phyloP scores from a whole-genome alignment of 73 alveolate genomes.

The Tetrahymena borealis region DNA sequence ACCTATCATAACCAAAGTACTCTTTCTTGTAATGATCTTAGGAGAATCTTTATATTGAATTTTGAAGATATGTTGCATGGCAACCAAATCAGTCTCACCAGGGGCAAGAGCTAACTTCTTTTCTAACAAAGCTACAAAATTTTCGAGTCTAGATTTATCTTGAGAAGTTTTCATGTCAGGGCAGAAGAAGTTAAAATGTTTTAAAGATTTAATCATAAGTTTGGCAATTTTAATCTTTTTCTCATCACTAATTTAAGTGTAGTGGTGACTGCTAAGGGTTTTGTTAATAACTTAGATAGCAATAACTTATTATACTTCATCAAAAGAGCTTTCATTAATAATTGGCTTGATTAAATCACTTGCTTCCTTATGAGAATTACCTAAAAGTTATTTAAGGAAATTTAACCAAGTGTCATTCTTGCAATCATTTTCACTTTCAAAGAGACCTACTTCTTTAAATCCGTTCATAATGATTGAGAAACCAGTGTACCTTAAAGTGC shows the following conservation, averaged over 20 bases:
- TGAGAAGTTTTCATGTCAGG: constrained; percentile 7
- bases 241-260: constrained; percentile 2
- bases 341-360: not conserved
- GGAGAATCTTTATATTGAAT: constrained; percentile 43
- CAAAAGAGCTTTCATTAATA: not conserved
- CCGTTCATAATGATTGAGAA: constrained; percentile 63
- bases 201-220: constrained; percentile 18
- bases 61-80: constrained; percentile 66
- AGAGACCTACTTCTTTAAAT: constrained; percentile 63
- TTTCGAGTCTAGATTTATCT: constrained; percentile 45
- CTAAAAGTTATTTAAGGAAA: not conserved
- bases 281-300: not conserved
- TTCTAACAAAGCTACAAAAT: constrained; percentile 53
- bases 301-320: not conserved
- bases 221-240: not conserved
- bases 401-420: constrained; percentile 49
- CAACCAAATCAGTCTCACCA: constrained; percentile 67
- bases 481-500: constrained; percentile 72
- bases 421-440: constrained; percentile 56
- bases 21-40: constrained; percentile 28
- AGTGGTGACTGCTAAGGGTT: not conserved
- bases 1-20: constrained; percentile 49
- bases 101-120: constrained; percentile 48
- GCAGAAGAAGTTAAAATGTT: constrained; percentile 39
- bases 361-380: not conserved